Percentiles rank a stretch among this genome's conserved stretches.
These are phyloP conservation scores for Bromus sterilis DNA, from an alignment of 176 grass and related monocot genomes.

Conservation along the genomic window DNA sequence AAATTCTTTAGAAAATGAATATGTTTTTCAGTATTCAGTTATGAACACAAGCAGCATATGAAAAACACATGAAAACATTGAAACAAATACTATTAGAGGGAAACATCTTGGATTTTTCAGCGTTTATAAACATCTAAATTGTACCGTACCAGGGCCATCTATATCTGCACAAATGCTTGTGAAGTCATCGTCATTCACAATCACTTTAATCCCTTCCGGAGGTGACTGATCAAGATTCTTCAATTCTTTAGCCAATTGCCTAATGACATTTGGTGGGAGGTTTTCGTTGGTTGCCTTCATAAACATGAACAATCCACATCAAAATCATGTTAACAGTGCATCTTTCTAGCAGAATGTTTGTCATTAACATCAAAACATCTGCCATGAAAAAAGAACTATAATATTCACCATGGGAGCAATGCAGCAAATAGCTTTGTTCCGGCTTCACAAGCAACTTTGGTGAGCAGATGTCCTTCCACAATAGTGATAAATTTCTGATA, in stretches of 20 bases:
- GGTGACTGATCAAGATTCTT: conserved; percentile 88
- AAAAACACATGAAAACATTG: not conserved
- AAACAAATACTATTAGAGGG: not conserved
- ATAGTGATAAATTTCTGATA: not conserved
- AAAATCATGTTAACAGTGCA: conserved; percentile 8
- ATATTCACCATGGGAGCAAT: conserved; percentile 33
- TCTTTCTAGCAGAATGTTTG: not conserved
- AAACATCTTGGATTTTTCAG: not conserved
- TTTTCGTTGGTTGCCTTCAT: conserved; percentile 95
- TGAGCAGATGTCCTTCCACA: not conserved
- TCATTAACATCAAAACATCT: not conserved
- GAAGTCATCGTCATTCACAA: conserved; percentile 85
- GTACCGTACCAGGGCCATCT: conserved; percentile 68
- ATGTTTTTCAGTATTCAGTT: not conserved
- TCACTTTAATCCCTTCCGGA: conserved; percentile 89
- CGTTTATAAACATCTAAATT: not conserved
- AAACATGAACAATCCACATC: not conserved
- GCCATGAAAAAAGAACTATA: not conserved
- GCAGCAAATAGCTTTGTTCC: not conserved
- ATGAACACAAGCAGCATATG: not conserved
- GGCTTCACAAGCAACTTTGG: not conserved
- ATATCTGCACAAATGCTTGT: conserved; percentile 88
- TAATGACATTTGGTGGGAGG: conserved; percentile 91
- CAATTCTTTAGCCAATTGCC: conserved; percentile 79
- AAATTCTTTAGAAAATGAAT: not conserved